A percentile compares a stretch with the other conserved stretches of the same genome.
These are phyloP conservation scores for Pholiota conissans DNA, from an alignment of 768 basidiomycete species.

Conservation along the genomic window DNA sequence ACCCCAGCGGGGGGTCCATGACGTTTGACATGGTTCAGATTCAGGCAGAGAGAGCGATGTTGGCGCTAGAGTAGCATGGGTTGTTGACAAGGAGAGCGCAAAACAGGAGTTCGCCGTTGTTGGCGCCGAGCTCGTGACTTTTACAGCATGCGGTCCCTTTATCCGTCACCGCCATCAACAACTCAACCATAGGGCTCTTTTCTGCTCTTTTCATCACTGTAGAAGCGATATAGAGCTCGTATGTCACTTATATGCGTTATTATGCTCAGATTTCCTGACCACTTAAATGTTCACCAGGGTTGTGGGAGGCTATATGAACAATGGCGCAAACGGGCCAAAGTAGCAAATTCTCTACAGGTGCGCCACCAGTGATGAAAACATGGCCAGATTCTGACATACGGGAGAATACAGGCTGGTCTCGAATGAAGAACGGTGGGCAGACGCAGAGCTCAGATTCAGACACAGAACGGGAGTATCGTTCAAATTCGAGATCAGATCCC, in stretches of 20 bases:
- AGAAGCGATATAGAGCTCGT: no score
- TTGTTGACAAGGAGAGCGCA: neutral
- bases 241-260: no score
- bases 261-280: no score
- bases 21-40: constrained; percentile 15
- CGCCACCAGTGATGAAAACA: constrained; percentile 1
- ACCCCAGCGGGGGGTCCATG: constrained; percentile 48
- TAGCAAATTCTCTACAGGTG: neutral
- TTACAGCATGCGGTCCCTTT: neutral
- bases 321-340: neutral
- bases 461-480: constrained; percentile 52
- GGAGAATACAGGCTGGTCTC: constrained; percentile 25
- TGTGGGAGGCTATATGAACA: neutral
- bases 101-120: neutral
- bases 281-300: neutral
- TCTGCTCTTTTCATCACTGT: no score
- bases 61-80: neutral
- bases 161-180: no score
- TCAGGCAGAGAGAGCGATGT: neutral
- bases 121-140: neutral
- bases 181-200: no score
- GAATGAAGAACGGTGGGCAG: constrained; percentile 17
- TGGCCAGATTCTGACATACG: neutral
- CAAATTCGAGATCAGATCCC: constrained; percentile 49
- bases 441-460: constrained; percentile 48